phyloP scores from a whole-genome alignment of 164 flowering plant species.

The Tetracentron sinense region DNA sequence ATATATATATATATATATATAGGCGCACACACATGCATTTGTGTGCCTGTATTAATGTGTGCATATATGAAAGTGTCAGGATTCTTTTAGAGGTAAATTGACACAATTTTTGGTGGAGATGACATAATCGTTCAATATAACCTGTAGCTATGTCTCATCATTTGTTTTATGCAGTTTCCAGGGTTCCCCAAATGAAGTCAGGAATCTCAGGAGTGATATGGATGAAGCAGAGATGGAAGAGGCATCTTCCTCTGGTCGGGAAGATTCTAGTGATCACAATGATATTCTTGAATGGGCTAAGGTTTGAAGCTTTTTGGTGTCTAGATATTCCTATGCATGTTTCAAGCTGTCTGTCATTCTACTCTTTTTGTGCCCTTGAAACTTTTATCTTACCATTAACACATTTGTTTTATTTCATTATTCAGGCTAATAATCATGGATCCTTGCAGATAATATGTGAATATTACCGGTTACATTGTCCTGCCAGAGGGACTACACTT shows the following conservation, averaged over 20 bases:
- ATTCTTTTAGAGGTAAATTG: not conserved
- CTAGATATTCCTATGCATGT: not conserved
- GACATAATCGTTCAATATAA: not conserved
- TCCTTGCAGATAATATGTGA: constrained; percentile 82
- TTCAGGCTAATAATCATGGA: constrained; percentile 78
- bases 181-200: constrained; percentile 75
- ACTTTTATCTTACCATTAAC: not conserved
- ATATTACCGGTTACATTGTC: constrained; percentile 61
- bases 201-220: constrained; percentile 66
- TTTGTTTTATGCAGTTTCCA: constrained; percentile 54
- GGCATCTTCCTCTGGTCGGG: constrained; percentile 85
- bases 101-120: not conserved
- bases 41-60: not conserved
- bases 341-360: not conserved
- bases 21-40: not conserved
- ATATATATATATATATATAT: not conserved
- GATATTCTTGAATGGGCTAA: constrained; percentile 97
- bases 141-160: constrained; percentile 4
- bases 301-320: constrained; percentile 33
- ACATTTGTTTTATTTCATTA: constrained; percentile 6
- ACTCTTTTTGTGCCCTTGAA: not conserved
- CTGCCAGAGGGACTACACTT: constrained; percentile 67
- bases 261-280: constrained; percentile 52
- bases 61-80: not conserved
- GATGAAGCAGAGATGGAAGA: constrained; percentile 83